Evolutionary conservation across 2,329 filamentous ascomycete species (phyloP).

Genomic region (Chaetomiaceae sp.): DNA sequence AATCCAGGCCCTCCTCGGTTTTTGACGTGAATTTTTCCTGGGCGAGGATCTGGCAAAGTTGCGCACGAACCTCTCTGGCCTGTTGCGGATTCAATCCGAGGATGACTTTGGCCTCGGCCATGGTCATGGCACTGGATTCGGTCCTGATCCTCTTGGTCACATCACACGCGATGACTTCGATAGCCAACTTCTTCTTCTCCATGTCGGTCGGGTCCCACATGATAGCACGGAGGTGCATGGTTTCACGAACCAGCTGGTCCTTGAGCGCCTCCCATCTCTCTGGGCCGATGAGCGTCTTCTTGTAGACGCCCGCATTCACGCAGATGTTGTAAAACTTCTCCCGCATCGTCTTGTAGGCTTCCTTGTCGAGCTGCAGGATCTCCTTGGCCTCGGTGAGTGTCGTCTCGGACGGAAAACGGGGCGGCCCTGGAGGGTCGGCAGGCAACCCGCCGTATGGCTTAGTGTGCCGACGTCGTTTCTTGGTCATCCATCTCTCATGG

Average conservation of each 20-base stretch:
- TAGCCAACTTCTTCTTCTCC: constrained; percentile 60
- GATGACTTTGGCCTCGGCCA: constrained; percentile 67
- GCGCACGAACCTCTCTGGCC: constrained; percentile 56
- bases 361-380: constrained; percentile 59
- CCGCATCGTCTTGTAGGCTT: constrained; percentile 59
- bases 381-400: constrained; percentile 74
- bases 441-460: constrained; percentile 64
- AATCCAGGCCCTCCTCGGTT: constrained; percentile 63
- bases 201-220: constrained; percentile 57
- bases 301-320: constrained; percentile 59
- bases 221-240: constrained; percentile 56
- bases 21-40: constrained; percentile 66
- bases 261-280: constrained; percentile 71
- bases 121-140: constrained; percentile 60
- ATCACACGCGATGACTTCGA: constrained; percentile 76
- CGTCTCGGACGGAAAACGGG: constrained; percentile 76
- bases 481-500: constrained; percentile 55
- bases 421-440: constrained; percentile 61
- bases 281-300: constrained; percentile 70
- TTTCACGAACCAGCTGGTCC: constrained; percentile 59
- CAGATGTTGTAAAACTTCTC: constrained; percentile 67
- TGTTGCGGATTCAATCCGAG: constrained; percentile 42
- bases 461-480: constrained; percentile 64
- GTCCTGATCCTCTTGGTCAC: constrained; percentile 74
- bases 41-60: constrained; percentile 62